A percentile compares a stretch with the other conserved stretches of the same genome.
Evolutionary conservation across 192 early-diverging fungal genomes (phyloP).

Genomic region (Gonapodya prolifera): DNA sequence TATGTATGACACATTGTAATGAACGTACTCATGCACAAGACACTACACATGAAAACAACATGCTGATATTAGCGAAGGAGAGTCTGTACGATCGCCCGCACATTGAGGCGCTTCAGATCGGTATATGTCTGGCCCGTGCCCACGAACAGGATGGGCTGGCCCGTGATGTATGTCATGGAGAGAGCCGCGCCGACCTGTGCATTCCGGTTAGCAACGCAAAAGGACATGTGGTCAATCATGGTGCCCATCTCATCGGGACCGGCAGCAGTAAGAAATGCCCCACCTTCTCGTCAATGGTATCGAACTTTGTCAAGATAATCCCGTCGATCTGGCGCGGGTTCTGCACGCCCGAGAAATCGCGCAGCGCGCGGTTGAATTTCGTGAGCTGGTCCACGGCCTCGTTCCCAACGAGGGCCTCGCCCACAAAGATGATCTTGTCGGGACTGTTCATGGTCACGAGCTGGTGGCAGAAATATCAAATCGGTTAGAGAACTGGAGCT

Average conservation of each 20-base stretch:
- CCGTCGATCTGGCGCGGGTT: slow-evolving; percentile 87
- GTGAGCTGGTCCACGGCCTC: slow-evolving; percentile 92
- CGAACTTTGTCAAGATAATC: slow-evolving; percentile 92
- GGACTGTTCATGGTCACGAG: slow-evolving; percentile 80
- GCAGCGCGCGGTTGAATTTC: slow-evolving; percentile 89
- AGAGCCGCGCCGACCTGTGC: slow-evolving; percentile 78
- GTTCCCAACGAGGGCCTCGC: slow-evolving; percentile 93
- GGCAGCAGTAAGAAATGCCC: neutral
- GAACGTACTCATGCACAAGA: no score
- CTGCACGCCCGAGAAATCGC: slow-evolving; percentile 70
- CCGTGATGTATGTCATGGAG: slow-evolving; percentile 91
- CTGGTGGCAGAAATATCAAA: slow-evolving; percentile 12
- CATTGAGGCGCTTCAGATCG: slow-evolving; percentile 8
- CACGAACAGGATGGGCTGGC: slow-evolving; percentile 90
- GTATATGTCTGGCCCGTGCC: slow-evolving; percentile 86
- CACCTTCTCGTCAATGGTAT: slow-evolving; percentile 89
- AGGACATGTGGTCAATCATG: neutral
- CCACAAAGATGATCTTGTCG: slow-evolving; percentile 95
- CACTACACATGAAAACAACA: no score
- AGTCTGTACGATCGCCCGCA: slow-evolving; percentile 3
- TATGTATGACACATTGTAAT: no score
- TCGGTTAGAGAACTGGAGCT: neutral
- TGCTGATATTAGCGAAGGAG: neutral
- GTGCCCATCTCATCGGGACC: neutral
- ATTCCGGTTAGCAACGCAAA: neutral